Evolutionary conservation across 2,329 filamentous ascomycete species (phyloP).

Genomic region (Aureobasidium leucospermi): DNA sequence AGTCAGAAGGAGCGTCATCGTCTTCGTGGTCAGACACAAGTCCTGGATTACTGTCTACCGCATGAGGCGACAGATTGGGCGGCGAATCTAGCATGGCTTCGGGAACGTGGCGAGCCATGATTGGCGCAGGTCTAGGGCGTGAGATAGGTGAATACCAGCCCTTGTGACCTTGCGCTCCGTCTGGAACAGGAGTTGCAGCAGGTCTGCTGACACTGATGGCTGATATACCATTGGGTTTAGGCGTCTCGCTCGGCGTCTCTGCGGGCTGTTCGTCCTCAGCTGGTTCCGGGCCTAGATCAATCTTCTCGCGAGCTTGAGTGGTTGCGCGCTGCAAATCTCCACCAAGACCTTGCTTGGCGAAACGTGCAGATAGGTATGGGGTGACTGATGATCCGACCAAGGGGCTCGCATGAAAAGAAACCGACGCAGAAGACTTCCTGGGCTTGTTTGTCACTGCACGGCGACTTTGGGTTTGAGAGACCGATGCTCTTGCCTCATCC

Average conservation of each 20-base stretch:
- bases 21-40: conserved; percentile 45
- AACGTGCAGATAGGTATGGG: conserved; percentile 35
- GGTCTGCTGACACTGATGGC: background rate
- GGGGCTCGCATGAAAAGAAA: background rate
- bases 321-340: conserved; percentile 30
- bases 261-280: conserved; percentile 14
- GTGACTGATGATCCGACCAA: conserved; percentile 19
- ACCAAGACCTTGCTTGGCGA: conserved; percentile 35
- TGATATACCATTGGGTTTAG: background rate
- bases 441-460: background rate
- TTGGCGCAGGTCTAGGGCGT: conserved; percentile 27
- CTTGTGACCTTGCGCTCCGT: conserved; percentile 24
- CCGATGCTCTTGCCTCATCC: conserved; percentile 7
- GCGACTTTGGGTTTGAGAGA: background rate
- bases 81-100: conserved; percentile 25
- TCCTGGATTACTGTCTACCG: conserved; percentile 42
- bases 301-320: conserved; percentile 24
- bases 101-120: conserved; percentile 18
- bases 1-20: conserved; percentile 34
- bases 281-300: conserved; percentile 26
- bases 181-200: conserved; percentile 15
- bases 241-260: background rate
- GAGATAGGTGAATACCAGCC: conserved; percentile 21
- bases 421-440: background rate
- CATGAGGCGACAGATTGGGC: conserved; percentile 34